These are phyloP conservation scores for Dalechampia spathulata DNA, from an alignment of 441 rosid genomes.

Conservation along the genomic window DNA sequence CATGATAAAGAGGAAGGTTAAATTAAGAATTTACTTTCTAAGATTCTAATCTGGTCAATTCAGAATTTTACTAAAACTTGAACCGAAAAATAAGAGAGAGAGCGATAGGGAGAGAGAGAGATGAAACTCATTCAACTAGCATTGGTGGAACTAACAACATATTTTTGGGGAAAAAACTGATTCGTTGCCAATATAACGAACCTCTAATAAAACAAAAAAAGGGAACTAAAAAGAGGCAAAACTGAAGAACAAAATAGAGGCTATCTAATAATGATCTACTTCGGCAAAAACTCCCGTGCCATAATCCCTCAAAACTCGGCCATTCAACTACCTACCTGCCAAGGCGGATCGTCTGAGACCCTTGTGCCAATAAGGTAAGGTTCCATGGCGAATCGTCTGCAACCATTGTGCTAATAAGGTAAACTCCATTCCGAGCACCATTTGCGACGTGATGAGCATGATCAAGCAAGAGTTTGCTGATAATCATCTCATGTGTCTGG, in stretches of 20 bases:
- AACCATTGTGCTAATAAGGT: background rate
- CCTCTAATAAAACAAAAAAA: no score
- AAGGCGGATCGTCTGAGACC: background rate
- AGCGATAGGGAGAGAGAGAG: background rate
- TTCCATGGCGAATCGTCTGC: background rate
- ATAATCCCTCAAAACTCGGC: background rate
- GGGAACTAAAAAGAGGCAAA: background rate
- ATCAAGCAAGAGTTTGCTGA: conserved; percentile 3
- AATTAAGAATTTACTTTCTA: no score
- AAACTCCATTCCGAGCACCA: background rate
- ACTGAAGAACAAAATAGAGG: background rate
- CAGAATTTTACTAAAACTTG: no score
- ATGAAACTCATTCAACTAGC: background rate
- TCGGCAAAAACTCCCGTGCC: conserved; percentile 1
- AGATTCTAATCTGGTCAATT: no score
- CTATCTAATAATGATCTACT: background rate
- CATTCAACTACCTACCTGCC: background rate
- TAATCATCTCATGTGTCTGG: conserved; percentile 1
- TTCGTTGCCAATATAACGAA: no score
- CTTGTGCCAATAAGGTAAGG: background rate
- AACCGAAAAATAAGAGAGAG: background rate
- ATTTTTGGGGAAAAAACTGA: background rate
- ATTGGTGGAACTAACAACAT: background rate
- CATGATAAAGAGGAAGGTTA: no score
- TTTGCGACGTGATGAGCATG: background rate